A percentile compares a stretch with the other conserved stretches of the same genome.
Conservation (phyloP, 257 asterid species). For the Plantago major region DNA sequence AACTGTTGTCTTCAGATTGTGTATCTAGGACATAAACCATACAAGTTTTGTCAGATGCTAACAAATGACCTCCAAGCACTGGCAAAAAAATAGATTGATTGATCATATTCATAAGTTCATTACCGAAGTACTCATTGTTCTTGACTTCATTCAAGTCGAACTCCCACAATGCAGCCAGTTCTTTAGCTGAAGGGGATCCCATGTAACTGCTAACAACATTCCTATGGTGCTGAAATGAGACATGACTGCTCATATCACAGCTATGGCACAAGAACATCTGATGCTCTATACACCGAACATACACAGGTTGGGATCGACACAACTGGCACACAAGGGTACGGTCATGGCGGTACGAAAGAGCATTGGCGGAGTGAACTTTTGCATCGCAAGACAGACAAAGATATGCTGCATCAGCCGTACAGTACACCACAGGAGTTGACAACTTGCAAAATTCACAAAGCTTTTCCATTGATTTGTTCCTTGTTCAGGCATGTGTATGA, state of each 20-base stretch:
- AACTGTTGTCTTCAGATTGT: constrained; percentile 32
- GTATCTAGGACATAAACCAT: constrained; percentile 13
- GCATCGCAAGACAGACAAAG: constrained; percentile 86
- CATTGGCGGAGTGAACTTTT: constrained; percentile 84
- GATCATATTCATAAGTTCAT: constrained; percentile 14
- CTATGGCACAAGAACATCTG: constrained; percentile 59
- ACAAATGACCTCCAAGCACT: constrained; percentile 16
- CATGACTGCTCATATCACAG: constrained; percentile 48
- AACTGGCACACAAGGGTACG: constrained; percentile 68
- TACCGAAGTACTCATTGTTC: neutral
- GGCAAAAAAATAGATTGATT: constrained; percentile 11
- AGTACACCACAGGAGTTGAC: constrained; percentile 64
- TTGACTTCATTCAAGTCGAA: constrained; percentile 36
- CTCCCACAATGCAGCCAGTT: constrained; percentile 71
- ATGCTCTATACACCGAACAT: constrained; percentile 50
- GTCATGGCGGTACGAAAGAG: constrained; percentile 69
- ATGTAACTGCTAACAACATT: constrained; percentile 37
- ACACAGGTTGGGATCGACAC: constrained; percentile 45
- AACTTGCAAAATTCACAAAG: constrained; percentile 68
- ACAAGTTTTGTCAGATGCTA: constrained; percentile 14
- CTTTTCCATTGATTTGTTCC: constrained; percentile 43
- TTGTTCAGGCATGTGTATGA: neutral
- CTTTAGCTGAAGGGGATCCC: constrained; percentile 87
- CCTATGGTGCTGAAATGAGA: constrained; percentile 44
- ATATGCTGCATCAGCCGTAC: constrained; percentile 79